Percentiles rank a stretch among this genome's conserved stretches.
Conservation (phyloP, 257 asterid genomes). For the Solanum stenotomum region DNA sequence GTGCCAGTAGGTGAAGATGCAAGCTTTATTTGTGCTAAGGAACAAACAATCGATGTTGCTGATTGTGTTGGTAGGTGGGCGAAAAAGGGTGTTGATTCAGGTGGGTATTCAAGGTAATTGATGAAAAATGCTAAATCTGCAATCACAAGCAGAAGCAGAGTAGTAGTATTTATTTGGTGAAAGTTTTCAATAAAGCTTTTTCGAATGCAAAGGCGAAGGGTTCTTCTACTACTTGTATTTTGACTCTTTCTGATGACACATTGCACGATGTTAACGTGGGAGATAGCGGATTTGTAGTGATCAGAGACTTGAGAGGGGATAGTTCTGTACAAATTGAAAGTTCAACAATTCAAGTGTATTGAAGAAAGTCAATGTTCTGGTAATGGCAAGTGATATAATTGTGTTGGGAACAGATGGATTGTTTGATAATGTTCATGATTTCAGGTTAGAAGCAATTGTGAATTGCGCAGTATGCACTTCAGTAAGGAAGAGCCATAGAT, state of each 20-base stretch:
- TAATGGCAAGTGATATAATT: constrained; percentile 23
- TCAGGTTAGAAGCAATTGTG: constrained; percentile 7
- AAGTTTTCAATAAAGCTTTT: constrained; percentile 6
- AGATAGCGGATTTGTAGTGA: constrained; percentile 25
- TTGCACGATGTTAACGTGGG: constrained; percentile 28
- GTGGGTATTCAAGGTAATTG: constrained; percentile 19
- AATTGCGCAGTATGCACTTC: not conserved
- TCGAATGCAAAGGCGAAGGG: not conserved
- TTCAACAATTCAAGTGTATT: constrained; percentile 16
- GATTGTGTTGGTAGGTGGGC: constrained; percentile 32
- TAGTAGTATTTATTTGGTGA: not conserved
- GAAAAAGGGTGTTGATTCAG: constrained; percentile 20
- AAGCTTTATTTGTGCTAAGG: not conserved
- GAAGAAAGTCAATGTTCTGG: constrained; percentile 2
- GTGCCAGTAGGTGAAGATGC: constrained; percentile 25
- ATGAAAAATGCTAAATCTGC: not conserved
- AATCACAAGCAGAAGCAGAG: not conserved
- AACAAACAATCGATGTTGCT: constrained; percentile 24
- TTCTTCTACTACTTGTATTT: constrained; percentile 30
- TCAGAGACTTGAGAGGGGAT: constrained; percentile 8
- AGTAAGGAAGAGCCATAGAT: not conserved
- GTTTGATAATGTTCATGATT: constrained; percentile 25
- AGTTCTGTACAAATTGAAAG: constrained; percentile 4
- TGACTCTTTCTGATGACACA: not conserved
- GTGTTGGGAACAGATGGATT: constrained; percentile 40